Evolutionary conservation across 2,329 filamentous ascomycete species (phyloP).

Genomic region (Neofusicoccum ribis): DNA sequence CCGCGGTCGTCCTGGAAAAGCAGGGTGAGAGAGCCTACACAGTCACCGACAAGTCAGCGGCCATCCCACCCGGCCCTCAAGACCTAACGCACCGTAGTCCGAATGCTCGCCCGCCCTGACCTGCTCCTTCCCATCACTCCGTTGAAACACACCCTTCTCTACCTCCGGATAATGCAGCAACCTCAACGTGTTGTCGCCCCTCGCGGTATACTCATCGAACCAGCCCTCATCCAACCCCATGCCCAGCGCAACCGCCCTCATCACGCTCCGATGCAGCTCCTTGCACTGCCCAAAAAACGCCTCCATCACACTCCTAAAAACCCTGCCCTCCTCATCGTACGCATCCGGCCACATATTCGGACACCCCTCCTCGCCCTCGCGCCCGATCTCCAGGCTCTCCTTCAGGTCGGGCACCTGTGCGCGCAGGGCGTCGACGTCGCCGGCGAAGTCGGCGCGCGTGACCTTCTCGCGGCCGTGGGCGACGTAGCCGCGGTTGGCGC

Average conservation of each 20-base stretch:
- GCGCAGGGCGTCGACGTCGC: slow-evolving; percentile 38
- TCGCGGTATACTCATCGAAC: slow-evolving; percentile 74
- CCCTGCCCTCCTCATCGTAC: slow-evolving; percentile 53
- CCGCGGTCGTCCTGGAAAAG: slow-evolving; percentile 42
- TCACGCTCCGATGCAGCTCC: slow-evolving; percentile 71
- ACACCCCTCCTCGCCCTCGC: slow-evolving; percentile 59
- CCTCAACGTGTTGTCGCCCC: slow-evolving; percentile 56
- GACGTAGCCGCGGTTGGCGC: slow-evolving; percentile 52
- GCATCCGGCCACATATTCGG: slow-evolving; percentile 78
- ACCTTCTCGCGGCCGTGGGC: slow-evolving; percentile 47
- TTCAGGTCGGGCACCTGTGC: slow-evolving; percentile 48
- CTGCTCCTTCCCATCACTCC: slow-evolving; percentile 68
- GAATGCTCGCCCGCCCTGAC: slow-evolving; percentile 79
- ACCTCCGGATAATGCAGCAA: slow-evolving; percentile 77
- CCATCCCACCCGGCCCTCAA: background rate
- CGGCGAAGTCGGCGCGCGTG: slow-evolving; percentile 36
- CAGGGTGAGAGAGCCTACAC: slow-evolving; percentile 47
- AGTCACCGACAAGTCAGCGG: background rate
- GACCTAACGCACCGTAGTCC: slow-evolving; percentile 52
- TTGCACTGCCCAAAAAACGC: slow-evolving; percentile 75
- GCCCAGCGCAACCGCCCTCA: slow-evolving; percentile 82
- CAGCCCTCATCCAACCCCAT: slow-evolving; percentile 70
- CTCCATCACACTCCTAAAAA: slow-evolving; percentile 72
- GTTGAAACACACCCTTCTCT: slow-evolving; percentile 62
- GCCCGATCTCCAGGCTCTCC: slow-evolving; percentile 62